A percentile compares a stretch with the other conserved stretches of the same genome.
Conservation (phyloP, 169 alveolate genomes). For the Amoebophrya sp. region DNA sequence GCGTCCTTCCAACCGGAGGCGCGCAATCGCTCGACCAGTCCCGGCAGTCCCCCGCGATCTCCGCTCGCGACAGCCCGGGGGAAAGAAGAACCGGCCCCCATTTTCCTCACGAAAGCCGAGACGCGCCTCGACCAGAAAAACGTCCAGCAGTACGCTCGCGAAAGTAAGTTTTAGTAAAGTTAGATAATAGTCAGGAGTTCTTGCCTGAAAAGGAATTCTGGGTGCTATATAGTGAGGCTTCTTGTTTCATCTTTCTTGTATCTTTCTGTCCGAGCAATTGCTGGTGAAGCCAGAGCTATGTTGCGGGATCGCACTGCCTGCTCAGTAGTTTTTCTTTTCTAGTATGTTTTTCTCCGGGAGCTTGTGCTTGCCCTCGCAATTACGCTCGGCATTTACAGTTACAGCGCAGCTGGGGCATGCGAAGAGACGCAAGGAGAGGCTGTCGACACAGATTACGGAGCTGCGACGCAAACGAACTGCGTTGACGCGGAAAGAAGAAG, state of each 20-base stretch:
- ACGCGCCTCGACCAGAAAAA: not conserved
- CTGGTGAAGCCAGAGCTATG: not conserved
- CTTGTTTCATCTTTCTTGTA: not conserved
- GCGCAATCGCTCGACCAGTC: no score
- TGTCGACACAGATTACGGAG: not conserved
- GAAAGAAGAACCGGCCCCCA: not conserved
- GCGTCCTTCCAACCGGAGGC: no score
- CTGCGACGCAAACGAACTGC: not conserved
- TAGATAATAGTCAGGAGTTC: not conserved
- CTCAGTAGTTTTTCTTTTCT: not conserved
- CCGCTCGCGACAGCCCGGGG: not conserved
- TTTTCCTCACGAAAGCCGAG: not conserved
- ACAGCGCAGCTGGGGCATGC: not conserved
- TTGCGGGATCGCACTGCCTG: not conserved
- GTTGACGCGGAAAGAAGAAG: not conserved
- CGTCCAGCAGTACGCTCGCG: not conserved
- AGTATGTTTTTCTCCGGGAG: not conserved
- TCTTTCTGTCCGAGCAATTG: not conserved
- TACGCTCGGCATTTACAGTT: not conserved
- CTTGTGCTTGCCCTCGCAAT: not conserved
- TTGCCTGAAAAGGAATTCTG: not conserved
- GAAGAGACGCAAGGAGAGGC: not conserved
- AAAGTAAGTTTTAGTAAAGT: not conserved
- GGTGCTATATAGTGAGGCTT: no score
- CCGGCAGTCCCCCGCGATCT: not conserved